Evolutionary conservation across 2,329 filamentous ascomycete species (phyloP).

Genomic region (Xylaria polymorpha): DNA sequence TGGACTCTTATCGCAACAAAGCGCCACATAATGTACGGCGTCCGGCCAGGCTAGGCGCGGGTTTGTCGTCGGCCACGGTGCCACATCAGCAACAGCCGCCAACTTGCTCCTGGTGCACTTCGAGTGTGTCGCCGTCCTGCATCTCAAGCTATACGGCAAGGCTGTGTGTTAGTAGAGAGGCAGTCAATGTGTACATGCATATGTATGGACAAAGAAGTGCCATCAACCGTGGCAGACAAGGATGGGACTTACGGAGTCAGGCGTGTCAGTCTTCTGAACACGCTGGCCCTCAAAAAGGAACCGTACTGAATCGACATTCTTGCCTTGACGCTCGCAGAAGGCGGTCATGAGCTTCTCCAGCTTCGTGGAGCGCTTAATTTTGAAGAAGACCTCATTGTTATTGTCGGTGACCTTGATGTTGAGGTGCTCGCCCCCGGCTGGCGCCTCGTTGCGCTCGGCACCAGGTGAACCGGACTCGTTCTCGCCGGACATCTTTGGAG

Average conservation of each 20-base stretch:
- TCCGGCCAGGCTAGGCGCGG: constrained; percentile 2
- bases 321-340: constrained; percentile 96
- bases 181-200: not conserved
- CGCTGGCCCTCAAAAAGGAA: constrained; percentile 97
- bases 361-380: constrained; percentile 97
- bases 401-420: constrained; percentile 99
- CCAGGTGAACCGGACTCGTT: constrained; percentile 63
- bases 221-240: not conserved
- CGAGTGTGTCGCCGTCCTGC: constrained; percentile 93
- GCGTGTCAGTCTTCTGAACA: constrained; percentile 88
- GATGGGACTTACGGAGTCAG: constrained; percentile 79
- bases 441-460: constrained; percentile 55
- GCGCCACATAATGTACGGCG: not conserved
- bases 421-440: constrained; percentile 76
- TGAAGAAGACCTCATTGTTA: constrained; percentile 99
- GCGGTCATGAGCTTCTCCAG: constrained; percentile 98
- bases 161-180: constrained; percentile 17
- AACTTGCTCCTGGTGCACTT: constrained; percentile 98
- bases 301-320: constrained; percentile 83
- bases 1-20: constrained; percentile 6
- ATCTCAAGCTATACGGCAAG: constrained; percentile 82
- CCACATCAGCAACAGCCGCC: constrained; percentile 66
- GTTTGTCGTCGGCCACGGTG: constrained; percentile 44
- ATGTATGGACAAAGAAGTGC: not conserved
- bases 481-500: constrained; percentile 60